These are phyloP conservation scores for Fusarium sp. DNA, from an alignment of 2,329 filamentous ascomycete species.

Conservation along the genomic window DNA sequence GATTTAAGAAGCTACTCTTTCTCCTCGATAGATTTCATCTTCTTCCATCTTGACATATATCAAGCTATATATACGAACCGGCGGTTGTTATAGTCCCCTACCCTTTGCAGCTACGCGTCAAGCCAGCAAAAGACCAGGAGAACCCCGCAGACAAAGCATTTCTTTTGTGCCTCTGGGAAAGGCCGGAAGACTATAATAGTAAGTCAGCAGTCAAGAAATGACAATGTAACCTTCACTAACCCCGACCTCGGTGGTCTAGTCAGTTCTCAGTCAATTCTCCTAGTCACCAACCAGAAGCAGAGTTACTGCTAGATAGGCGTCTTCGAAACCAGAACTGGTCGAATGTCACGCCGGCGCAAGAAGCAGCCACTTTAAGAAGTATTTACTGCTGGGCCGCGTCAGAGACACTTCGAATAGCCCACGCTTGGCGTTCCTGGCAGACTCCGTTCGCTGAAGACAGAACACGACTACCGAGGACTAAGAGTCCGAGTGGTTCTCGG, in stretches of 20 bases:
- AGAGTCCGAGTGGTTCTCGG: neutral
- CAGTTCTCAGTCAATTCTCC: neutral
- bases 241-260: neutral
- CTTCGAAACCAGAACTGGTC: neutral
- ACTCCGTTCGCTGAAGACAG: neutral
- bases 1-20: neutral
- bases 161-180: neutral
- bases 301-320: neutral
- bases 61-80: neutral
- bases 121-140: neutral
- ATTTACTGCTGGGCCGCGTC: neutral
- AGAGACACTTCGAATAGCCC: neutral
- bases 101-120: neutral
- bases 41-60: neutral
- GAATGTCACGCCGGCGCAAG: neutral
- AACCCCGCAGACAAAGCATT: too few relatives aligned
- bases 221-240: neutral
- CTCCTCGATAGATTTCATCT: neutral
- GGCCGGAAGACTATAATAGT: neutral
- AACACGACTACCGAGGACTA: neutral
- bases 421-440: neutral
- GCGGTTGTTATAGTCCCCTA: neutral
- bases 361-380: accelerated
- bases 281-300: neutral
- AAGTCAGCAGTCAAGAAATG: neutral